phyloP scores from a whole-genome alignment of 495 filamentous ascomycete genomes.

The Aspergillus ostianus region DNA sequence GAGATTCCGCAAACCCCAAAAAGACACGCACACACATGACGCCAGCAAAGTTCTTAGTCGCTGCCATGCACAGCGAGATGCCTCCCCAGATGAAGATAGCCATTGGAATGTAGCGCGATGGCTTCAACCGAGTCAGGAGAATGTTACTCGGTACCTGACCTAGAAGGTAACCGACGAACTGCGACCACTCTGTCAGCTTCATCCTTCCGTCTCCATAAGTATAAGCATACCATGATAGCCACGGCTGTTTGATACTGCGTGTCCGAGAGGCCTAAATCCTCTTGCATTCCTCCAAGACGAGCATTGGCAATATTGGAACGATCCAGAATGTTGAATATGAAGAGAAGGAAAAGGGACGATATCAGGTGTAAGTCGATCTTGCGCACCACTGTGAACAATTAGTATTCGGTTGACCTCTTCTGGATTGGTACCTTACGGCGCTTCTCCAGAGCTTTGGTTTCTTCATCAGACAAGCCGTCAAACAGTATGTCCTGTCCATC shows the following conservation, averaged over 20 bases:
- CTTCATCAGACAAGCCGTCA: constrained; percentile 7
- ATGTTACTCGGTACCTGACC: constrained; percentile 58
- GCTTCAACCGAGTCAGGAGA: constrained; percentile 43
- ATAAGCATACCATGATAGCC: constrained; percentile 19
- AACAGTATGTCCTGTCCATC: neutral
- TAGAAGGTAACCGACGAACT: constrained; percentile 41
- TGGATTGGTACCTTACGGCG: constrained; percentile 10
- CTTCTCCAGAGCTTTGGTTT: constrained; percentile 14
- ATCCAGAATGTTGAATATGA: constrained; percentile 33
- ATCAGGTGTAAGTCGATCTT: constrained; percentile 39
- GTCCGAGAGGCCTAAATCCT: constrained; percentile 20
- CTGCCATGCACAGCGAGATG: constrained; percentile 37
- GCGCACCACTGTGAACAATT: constrained; percentile 22
- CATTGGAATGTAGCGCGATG: constrained; percentile 27
- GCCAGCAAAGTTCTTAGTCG: constrained; percentile 39
- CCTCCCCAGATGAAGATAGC: constrained; percentile 33
- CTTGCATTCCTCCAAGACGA: constrained; percentile 25
- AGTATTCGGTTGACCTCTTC: neutral
- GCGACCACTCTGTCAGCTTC: neutral
- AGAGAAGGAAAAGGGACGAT: constrained; percentile 35
- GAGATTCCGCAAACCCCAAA: constrained; percentile 47
- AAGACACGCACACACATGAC: constrained; percentile 37
- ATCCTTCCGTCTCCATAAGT: neutral
- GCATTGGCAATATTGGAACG: constrained; percentile 32
- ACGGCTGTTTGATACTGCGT: constrained; percentile 27